Evolutionary conservation across 441 rosid species (phyloP).

Genomic region (Dalechampia spathulata): DNA sequence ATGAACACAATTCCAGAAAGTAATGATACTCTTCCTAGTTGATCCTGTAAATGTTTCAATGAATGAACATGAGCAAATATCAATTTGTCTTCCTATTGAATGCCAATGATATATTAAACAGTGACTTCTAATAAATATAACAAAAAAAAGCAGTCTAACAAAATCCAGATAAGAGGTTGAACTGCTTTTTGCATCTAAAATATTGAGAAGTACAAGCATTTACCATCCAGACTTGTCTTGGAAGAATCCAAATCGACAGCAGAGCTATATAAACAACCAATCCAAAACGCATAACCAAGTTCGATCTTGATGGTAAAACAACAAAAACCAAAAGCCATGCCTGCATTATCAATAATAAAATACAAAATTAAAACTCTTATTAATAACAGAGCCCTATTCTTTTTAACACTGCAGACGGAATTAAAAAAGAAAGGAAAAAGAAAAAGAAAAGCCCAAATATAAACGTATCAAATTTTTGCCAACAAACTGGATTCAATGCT

Average conservation of each 20-base stretch:
- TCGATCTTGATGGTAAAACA: conserved; percentile 79
- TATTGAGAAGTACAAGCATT: conserved; percentile 13
- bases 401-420: no score
- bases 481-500: not conserved
- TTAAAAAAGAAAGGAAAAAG: no score
- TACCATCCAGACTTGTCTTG: conserved; percentile 71
- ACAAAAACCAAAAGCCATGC: conserved; percentile 85
- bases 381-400: no score
- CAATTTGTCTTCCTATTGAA: not conserved
- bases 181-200: not conserved
- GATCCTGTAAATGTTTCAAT: conserved; percentile 48
- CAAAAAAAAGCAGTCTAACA: no score
- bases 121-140: not conserved
- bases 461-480: no score
- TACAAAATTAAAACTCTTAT: not conserved
- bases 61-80: no score
- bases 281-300: conserved; percentile 64
- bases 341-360: conserved; percentile 34
- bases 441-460: no score
- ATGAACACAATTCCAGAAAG: conserved; percentile 76
- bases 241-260: conserved; percentile 67
- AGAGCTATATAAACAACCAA: conserved; percentile 54
- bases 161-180: not conserved
- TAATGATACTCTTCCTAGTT: conserved; percentile 82
- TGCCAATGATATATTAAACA: not conserved